Evolutionary conservation across 2,329 filamentous ascomycete species (phyloP), one percentile per base, ranked within the genome.

Genomic region (Cladosporium austrohemisphaericum): DNA sequence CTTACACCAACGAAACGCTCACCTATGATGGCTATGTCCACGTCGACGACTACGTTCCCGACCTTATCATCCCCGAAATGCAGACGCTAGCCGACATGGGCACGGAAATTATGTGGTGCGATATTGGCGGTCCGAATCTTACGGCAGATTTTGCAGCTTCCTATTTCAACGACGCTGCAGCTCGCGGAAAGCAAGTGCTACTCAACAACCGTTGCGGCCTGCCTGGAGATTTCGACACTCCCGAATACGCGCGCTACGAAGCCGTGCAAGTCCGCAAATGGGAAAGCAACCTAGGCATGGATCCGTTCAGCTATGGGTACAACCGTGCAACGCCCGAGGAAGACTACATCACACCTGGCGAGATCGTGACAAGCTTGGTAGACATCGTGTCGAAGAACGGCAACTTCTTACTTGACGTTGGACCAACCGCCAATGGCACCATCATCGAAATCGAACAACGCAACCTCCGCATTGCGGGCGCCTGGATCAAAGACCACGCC

Each of bases 281-380:
- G 79, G 80, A 83, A 63, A 75, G 67, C 32, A 83, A 76, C 62
- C 70, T 71, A 33, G 79, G 79, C 29, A 78, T 83, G 76, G 79
- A 83, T 55, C 79, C 79, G 0, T 81, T 71, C 57, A 73, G 68
- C 53, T 83, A 82, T 55, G 79, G 79, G 3, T 83, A 77, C 64
- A 82, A 83, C 58, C 68, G 73, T 5, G 77, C 77, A 1, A 83
- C 78, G 0, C 68, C 73, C 0, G 57, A 64, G 1, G 59, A 56
- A 1, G 68, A 66, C 8, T 81, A 81, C 59, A 76, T 82, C 71
- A 79, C 74, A 33, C 74, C 77, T 0, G 66, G 60, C 6, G 68
- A 63, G 0, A 67, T 82, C 19, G 67, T 81, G 0, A 64, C 65
- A 11, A 69, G 66, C 3, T 69, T 79, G 0, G 68, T 79, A 3